Evolutionary conservation across 352 stramenopile genomes (phyloP), one percentile per base, ranked within the genome.

Genomic region (Blastocystis sp.): DNA sequence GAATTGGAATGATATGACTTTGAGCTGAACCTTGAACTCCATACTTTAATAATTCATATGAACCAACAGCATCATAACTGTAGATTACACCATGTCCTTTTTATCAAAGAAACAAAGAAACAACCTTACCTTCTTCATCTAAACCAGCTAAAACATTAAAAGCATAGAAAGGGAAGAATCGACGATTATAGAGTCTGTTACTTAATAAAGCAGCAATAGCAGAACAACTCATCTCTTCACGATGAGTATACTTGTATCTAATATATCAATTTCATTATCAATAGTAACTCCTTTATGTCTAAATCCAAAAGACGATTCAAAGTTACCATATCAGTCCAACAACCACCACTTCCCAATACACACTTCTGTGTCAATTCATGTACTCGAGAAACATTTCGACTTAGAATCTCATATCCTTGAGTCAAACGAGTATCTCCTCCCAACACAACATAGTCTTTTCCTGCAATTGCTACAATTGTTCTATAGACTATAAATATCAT

Each of bases 101-200:
- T 11, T 29, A 39, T 65, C n/a, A 75, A 9, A 11, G 2, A 6
- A 75, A 75, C 11, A 27, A 63, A 9, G 19, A 2, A 46, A 37
- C 27, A 37, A 49, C 24, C n/a, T n/a, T 75, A 75, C 71, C 95
- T 63, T 98, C 91, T 69, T 94, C 92, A 90, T 98, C 95, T 59
- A 98, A 92, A 29, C 96, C 95, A 46, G 92, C 94, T n/a, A 98
- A 91, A 81, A 98, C 93, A 89, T 97, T 98, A 90, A 98, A 98
- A 46, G 95, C 93, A 89, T 98, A 98, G 91, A 97, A 98, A 35
- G 96, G 96, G 91, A 98, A 98, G 90, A 98, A 98, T 46, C 96
- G 59, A 39, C 78, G 59, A 90, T 86, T 92, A 90, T 98, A 98
- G 21, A 98, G 91, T 71, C 95, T 98, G 89, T 97, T 98, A 85